phyloP scores from a whole-genome alignment of 2,329 filamentous ascomycete species.

The Neopestalotiopsis clavispora region DNA sequence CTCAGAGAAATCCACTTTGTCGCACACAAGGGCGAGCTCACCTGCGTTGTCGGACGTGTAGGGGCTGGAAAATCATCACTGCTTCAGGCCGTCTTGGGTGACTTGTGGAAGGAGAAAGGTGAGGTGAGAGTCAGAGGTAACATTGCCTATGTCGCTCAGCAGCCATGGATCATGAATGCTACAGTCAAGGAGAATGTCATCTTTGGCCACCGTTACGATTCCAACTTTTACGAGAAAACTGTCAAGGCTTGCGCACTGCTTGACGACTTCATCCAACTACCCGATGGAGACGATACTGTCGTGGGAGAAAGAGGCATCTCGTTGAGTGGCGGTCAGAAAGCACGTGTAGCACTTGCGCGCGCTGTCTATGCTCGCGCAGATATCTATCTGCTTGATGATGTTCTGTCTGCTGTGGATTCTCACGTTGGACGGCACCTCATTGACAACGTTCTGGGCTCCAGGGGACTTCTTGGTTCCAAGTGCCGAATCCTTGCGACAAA shows the following conservation, averaged over 20 bases:
- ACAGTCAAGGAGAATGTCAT: conserved; percentile 97
- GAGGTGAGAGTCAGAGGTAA: conserved; percentile 81
- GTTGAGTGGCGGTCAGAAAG: conserved; percentile 93
- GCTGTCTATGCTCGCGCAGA: conserved; percentile 98
- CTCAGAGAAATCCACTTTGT: conserved; percentile 86
- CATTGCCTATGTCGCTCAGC: conserved; percentile 90
- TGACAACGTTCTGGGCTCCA: conserved; percentile 86
- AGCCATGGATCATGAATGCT: conserved; percentile 96
- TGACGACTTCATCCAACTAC: conserved; percentile 90
- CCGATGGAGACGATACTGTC: conserved; percentile 94
- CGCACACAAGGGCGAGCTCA: conserved; percentile 90
- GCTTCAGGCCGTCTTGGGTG: conserved; percentile 84
- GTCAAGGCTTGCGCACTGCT: conserved; percentile 87
- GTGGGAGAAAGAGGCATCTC: conserved; percentile 97
- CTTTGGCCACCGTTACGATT: conserved; percentile 93
- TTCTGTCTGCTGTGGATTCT: conserved; percentile 95
- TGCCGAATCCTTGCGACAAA: conserved; percentile 95
- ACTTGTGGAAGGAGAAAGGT: conserved; percentile 88
- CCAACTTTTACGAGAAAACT: conserved; percentile 91
- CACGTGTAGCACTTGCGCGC: conserved; percentile 86
- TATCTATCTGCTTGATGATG: conserved; percentile 92
- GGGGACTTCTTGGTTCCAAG: conserved; percentile 82
- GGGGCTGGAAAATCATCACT: conserved; percentile 94
- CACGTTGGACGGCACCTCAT: conserved; percentile 96
- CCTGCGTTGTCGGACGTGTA: conserved; percentile 92